These are phyloP conservation scores for Ottelia alismoides DNA, from an alignment of 106 monocot genomes.

Conservation along the genomic window DNA sequence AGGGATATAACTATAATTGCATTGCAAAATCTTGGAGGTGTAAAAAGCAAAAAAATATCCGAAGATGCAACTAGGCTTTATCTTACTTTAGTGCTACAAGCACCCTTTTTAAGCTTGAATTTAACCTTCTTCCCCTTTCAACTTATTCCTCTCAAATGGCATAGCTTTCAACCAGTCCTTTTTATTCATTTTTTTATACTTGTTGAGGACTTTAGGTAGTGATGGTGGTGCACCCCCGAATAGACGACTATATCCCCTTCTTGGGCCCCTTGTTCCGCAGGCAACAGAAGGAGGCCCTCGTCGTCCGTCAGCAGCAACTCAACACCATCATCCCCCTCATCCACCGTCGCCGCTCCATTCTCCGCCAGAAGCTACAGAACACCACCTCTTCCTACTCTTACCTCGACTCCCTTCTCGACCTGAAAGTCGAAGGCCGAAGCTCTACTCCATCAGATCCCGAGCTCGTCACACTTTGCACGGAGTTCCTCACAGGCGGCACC, in stretches of 20 bases:
- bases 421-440: conserved; percentile 44
- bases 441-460: conserved; percentile 41
- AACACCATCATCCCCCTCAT: conserved; percentile 46
- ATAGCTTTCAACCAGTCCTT: too few relatives aligned
- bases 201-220: too few relatives aligned
- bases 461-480: conserved; percentile 72
- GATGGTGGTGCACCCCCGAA: conserved; percentile 41
- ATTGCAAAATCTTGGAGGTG: too few relatives aligned
- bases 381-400: conserved; percentile 48
- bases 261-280: conserved; percentile 54
- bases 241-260: conserved; percentile 81
- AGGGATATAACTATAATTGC: too few relatives aligned
- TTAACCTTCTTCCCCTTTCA: too few relatives aligned
- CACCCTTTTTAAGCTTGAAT: too few relatives aligned
- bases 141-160: too few relatives aligned
- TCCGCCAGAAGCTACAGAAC: conserved; percentile 5
- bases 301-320: conserved; percentile 37
- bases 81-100: too few relatives aligned
- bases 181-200: too few relatives aligned
- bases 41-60: too few relatives aligned
- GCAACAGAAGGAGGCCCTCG: conserved; percentile 31
- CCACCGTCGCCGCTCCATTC: conserved; percentile 33
- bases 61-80: too few relatives aligned
- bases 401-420: conserved; percentile 74
- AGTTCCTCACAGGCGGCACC: conserved; percentile 81